Evolutionary conservation across 371 early-diverging fungal genomes (phyloP), one percentile per base, ranked within the genome.

Genomic region (Rhizomucor pusillus): DNA sequence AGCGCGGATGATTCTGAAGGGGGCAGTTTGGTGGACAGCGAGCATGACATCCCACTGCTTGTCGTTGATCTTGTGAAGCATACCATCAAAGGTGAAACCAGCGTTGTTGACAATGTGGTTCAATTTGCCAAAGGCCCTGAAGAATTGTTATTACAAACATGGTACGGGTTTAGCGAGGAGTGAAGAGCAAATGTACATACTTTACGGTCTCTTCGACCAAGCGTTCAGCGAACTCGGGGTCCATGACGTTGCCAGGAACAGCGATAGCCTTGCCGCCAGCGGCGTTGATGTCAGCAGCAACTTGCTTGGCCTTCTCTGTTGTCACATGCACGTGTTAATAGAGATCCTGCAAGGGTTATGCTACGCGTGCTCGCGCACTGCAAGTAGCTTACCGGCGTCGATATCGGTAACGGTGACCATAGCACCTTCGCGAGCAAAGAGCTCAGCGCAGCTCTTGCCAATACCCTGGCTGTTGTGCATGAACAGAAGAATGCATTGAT

Each of bases 341-440:
- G 40, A 2, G 3, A 16, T 14, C 5, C 20, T 24, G 43, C 20
- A 52, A 14, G 18, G 16, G 39, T 11, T 25, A 14, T 12, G 18
- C 19, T 19, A 4, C 18, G 47, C 24, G 37, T 48, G 22, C 10
- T 33, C 1, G 10, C 6, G 14, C 6, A 29, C 9, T 34, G 19
- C 25, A 10, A 51, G 22, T 5, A 19, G 5, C 47, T 56, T 67
- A 59, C 62, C 64, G 47, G 68, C 66, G 54, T 70, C 86, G 52
- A 90, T 79, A 69, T 90, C 91, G 43, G 84, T 82, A 51, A 80
- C 79, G 36, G 88, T 87, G 34, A 89, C 87, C 37, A 74, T 60
- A 48, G 87, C 88, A 60, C 91, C 91, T 70, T 90, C 91, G 61
- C 86, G 86, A 52, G 88, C 91, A 66, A 88, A 90, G 50, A 86